phyloP scores from a whole-genome alignment of 805 yeast genomes.

The Barnettozyma pratensis region DNA sequence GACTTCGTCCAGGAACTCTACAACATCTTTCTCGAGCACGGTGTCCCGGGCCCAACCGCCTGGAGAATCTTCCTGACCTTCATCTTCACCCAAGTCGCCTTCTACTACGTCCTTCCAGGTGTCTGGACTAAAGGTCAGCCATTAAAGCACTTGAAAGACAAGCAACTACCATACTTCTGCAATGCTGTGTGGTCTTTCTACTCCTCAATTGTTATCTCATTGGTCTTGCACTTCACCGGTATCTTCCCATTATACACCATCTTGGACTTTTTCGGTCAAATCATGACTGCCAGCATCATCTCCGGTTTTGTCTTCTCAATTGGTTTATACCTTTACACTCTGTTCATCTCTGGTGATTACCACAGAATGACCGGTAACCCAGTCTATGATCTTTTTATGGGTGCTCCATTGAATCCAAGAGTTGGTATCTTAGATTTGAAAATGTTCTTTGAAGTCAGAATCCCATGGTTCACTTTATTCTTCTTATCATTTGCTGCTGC shows the following conservation, averaged over 20 bases:
- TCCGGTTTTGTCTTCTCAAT: constrained; percentile 71
- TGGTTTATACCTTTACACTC: constrained; percentile 62
- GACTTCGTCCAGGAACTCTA: constrained; percentile 44
- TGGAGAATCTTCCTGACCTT: constrained; percentile 71
- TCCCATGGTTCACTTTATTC: constrained; percentile 92
- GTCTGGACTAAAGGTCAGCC: constrained; percentile 95
- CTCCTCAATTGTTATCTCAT: constrained; percentile 50
- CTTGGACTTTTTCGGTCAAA: constrained; percentile 79
- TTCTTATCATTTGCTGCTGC: constrained; percentile 72
- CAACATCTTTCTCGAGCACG: constrained; percentile 43
- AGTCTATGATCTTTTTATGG: constrained; percentile 91
- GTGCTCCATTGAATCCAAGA: constrained; percentile 95
- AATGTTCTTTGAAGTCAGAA: constrained; percentile 95
- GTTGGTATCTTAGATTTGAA: constrained; percentile 88
- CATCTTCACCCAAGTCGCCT: constrained; percentile 59
- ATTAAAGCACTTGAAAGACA: constrained; percentile 69
- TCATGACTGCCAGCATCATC: constrained; percentile 87
- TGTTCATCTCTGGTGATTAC: constrained; percentile 64
- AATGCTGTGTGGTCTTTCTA: constrained; percentile 88
- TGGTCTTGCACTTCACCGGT: constrained; percentile 67
- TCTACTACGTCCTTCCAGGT: constrained; percentile 87
- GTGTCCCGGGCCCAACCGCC: constrained; percentile 53
- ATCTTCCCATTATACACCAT: constrained; percentile 69
- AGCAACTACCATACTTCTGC: constrained; percentile 87
- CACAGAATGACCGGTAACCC: constrained; percentile 90